Evolutionary conservation across 306 rosid genomes (phyloP).

Genomic region (Medicago arabica): DNA sequence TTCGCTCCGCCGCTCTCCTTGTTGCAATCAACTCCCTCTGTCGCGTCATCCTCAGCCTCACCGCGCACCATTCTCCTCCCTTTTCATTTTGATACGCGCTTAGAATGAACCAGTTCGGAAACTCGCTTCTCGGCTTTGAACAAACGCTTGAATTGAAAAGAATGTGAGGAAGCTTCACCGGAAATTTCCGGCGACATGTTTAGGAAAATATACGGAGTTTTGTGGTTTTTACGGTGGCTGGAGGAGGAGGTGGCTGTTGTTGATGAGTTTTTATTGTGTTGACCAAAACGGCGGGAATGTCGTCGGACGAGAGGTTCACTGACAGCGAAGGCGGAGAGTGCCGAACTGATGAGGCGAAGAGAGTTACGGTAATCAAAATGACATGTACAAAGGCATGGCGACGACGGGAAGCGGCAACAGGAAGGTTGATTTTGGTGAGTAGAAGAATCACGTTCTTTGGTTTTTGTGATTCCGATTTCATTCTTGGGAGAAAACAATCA

Average conservation of each 20-base stretch:
- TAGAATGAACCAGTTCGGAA: constrained; percentile 52
- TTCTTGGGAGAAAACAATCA: too few species aligned
- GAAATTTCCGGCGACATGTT: constrained; percentile 57
- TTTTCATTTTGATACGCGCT: constrained; percentile 57
- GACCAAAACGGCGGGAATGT: constrained; percentile 77
- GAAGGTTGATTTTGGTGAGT: too few species aligned
- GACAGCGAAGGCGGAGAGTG: constrained; percentile 67
- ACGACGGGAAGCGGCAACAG: too few species aligned
- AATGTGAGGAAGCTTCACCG: constrained; percentile 89
- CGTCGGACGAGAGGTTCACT: constrained; percentile 76
- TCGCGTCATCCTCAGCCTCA: too few species aligned
- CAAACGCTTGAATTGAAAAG: constrained; percentile 78
- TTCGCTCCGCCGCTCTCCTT: too few species aligned
- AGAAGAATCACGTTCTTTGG: too few species aligned
- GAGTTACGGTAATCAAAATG: constrained; percentile 88
- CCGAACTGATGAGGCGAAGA: constrained; percentile 82
- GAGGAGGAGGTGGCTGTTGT: constrained; percentile 40
- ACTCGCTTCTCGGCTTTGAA: constrained; percentile 66
- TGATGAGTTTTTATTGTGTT: neutral
- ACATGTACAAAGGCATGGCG: too few species aligned
- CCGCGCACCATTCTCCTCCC: too few species aligned
- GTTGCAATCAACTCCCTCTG: too few species aligned
- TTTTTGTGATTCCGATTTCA: too few species aligned
- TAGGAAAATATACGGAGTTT: constrained; percentile 60
- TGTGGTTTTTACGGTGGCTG: constrained; percentile 56